These are phyloP conservation scores for Puccinellia tenuiflora DNA, from an alignment of 176 grass and related monocot genomes.

Conservation along the genomic window DNA sequence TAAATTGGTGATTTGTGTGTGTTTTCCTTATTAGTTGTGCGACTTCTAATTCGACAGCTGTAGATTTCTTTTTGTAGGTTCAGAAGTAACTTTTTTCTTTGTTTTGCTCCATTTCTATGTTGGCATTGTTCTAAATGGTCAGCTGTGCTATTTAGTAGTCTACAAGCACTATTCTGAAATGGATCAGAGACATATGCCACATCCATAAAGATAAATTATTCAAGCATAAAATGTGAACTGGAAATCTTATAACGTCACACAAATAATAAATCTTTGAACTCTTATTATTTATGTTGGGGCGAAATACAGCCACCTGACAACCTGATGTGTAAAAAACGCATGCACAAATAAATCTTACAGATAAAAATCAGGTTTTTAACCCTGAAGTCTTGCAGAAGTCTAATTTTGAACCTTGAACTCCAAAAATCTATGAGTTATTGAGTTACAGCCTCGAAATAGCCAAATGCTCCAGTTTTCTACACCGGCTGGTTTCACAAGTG, in stretches of 20 bases:
- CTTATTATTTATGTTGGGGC: background rate
- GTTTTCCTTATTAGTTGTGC: background rate
- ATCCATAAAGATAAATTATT: background rate
- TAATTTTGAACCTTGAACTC: no score
- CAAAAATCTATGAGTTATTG: no score
- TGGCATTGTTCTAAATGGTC: background rate
- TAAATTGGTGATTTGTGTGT: background rate
- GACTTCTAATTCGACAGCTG: background rate
- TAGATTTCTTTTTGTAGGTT: background rate
- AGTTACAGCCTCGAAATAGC: no score
- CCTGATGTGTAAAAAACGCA: no score
- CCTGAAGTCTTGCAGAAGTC: no score
- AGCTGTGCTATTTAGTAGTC: background rate
- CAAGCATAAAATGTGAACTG: background rate
- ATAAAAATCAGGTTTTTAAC: no score
- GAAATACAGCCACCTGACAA: background rate
- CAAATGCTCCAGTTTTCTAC: no score
- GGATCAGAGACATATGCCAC: background rate
- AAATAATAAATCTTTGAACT: background rate
- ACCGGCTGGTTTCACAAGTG: no score
- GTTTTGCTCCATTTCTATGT: constrained; percentile 6
- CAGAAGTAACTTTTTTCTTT: background rate
- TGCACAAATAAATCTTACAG: no score
- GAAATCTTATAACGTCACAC: background rate
- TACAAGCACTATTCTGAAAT: background rate